phyloP scores from a whole-genome alignment of 2,329 filamentous ascomycete genomes.

The Cordyceps cateniannulata region DNA sequence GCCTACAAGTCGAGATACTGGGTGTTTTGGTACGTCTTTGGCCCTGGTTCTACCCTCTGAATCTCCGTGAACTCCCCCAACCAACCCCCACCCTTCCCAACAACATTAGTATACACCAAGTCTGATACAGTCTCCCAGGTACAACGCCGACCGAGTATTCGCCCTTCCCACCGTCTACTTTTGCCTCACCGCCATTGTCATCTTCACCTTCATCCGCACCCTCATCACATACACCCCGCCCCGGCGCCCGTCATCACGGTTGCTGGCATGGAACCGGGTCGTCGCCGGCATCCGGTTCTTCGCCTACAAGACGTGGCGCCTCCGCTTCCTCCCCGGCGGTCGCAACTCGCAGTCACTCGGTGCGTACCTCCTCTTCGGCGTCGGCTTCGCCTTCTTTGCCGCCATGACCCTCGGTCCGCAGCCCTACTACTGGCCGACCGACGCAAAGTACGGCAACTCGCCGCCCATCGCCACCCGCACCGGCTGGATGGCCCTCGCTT shows the following conservation, averaged over 20 bases:
- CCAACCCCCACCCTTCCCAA: no score
- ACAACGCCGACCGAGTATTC: slow-evolving; percentile 45
- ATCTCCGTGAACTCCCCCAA: no score
- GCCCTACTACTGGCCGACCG: slow-evolving; percentile 51
- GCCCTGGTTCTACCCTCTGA: no score
- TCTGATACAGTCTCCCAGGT: slow-evolving; percentile 13
- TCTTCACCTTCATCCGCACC: slow-evolving; percentile 38
- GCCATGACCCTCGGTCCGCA: slow-evolving; percentile 41
- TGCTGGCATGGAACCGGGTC: slow-evolving; percentile 27
- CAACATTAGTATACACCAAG: no score
- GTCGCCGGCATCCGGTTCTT: slow-evolving; percentile 24
- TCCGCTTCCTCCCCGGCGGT: slow-evolving; percentile 17
- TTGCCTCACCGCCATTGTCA: slow-evolving; percentile 39
- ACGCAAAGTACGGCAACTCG: slow-evolving; percentile 38
- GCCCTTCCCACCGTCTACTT: slow-evolving; percentile 47
- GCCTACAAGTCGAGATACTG: slow-evolving; percentile 38
- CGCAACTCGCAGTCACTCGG: slow-evolving; percentile 41
- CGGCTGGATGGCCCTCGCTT: slow-evolving; percentile 45
- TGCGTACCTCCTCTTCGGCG: slow-evolving; percentile 30
- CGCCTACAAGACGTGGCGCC: slow-evolving; percentile 19
- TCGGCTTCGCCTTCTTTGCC: slow-evolving; percentile 40
- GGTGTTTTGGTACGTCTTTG: slow-evolving; percentile 35
- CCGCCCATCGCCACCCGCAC: slow-evolving; percentile 46
- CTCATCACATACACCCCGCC: slow-evolving; percentile 16
- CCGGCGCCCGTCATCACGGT: slow-evolving; percentile 25